Percentiles rank a stretch among this genome's conserved stretches.
These are phyloP conservation scores for Chlorella sp. DNA, from an alignment of 139 green algal species.

Conservation along the genomic window DNA sequence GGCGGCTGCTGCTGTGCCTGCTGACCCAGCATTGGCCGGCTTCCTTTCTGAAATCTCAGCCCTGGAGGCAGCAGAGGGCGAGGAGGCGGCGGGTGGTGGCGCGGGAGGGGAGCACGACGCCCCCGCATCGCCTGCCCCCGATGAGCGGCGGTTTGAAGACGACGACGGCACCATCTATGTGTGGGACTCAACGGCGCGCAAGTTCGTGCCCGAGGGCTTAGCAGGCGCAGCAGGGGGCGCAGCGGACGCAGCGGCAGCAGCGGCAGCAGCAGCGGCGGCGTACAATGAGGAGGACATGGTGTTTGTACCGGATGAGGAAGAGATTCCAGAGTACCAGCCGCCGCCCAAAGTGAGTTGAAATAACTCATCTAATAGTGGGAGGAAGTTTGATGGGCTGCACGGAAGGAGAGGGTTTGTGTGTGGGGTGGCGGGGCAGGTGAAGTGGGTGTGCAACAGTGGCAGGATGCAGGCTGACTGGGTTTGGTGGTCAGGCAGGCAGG, in stretches of 20 bases:
- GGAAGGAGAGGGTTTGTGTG: not conserved
- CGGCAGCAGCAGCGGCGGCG: not conserved
- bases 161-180: constrained; percentile 95
- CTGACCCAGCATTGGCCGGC: constrained; percentile 56
- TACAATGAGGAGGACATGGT: constrained; percentile 74
- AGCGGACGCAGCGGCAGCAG: not conserved
- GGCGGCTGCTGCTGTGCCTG: constrained; percentile 2
- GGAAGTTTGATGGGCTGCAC: not conserved
- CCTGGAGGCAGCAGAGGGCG: constrained; percentile 48
- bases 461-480: too few species aligned
- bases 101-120: constrained; percentile 10
- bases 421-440: not conserved
- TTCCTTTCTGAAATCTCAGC: constrained; percentile 76
- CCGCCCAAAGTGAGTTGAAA: not conserved
- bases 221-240: not conserved
- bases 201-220: constrained; percentile 77
- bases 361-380: too few species aligned
- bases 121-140: constrained; percentile 54
- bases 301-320: constrained; percentile 66
- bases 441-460: not conserved
- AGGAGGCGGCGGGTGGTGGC: not conserved
- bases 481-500: too few species aligned
- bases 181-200: constrained; percentile 79
- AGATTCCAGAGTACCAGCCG: constrained; percentile 12
- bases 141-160: constrained; percentile 91